Conservation (phyloP, 192 early-diverging fungal species). For the Neocallimastix lanati region DNA sequence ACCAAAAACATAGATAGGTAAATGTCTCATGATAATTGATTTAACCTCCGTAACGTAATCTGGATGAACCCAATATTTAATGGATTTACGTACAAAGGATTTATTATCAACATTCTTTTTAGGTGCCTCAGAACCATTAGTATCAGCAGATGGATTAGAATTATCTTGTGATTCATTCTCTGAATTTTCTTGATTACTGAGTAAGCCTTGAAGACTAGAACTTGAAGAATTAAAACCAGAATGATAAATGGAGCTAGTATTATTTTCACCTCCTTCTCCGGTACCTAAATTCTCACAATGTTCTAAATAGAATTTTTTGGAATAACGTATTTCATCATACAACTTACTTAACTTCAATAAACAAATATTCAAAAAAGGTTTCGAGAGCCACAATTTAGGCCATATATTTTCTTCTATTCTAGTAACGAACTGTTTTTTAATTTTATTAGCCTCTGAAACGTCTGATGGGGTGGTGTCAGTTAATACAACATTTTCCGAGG, state of each 20-base stretch:
- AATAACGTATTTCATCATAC: neutral
- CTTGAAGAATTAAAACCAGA: neutral
- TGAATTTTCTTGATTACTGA: neutral
- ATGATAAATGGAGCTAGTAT: neutral
- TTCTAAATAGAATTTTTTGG: neutral
- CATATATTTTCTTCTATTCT: neutral
- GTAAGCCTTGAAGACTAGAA: neutral
- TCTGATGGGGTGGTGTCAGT: neutral
- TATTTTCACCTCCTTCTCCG: neutral
- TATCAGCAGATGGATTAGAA: no score
- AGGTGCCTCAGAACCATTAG: no score
- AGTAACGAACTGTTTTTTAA: neutral
- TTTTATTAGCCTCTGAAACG: neutral
- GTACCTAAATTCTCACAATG: neutral
- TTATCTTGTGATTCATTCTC: no score
- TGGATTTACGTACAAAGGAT: neutral
- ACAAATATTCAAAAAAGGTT: neutral
- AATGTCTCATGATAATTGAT: slow-evolving; percentile 67
- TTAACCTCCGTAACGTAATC: slow-evolving; percentile 92
- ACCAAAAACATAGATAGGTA: slow-evolving; percentile 78
- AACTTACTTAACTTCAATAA: neutral
- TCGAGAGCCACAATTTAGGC: neutral
- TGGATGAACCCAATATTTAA: neutral
- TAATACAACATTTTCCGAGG: no score
- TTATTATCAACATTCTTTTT: neutral